A percentile compares a stretch with the other conserved stretches of the same genome.
Evolutionary conservation across 768 basidiomycete genomes (phyloP).

Genomic region (Lactarius indigo): DNA sequence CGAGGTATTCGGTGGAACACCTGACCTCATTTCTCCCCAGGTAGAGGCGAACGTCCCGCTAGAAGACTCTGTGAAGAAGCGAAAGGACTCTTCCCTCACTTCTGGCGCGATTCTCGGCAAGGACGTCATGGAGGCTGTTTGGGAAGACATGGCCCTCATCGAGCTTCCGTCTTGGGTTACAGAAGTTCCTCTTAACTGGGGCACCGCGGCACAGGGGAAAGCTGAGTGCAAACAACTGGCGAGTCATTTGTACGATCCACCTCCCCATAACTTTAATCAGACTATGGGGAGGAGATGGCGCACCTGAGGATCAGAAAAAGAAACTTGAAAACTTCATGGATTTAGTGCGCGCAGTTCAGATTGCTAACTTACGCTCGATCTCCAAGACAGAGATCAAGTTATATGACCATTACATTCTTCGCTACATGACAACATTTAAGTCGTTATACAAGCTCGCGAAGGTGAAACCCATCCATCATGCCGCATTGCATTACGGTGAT

Average conservation of each 20-base stretch:
- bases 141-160: conserved; percentile 36
- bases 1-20: neutral
- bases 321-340: conserved; percentile 35
- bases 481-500: conserved; percentile 35
- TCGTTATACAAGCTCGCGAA: conserved; percentile 26
- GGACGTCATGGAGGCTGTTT: conserved; percentile 31
- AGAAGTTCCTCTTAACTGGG: conserved; percentile 36
- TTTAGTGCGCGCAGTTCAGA: conserved; percentile 29
- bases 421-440: conserved; percentile 35
- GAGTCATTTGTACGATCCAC: conserved; percentile 33
- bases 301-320: conserved; percentile 10
- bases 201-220: conserved; percentile 32
- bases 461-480: too few relatives aligned
- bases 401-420: conserved; percentile 9
- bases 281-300: conserved; percentile 32
- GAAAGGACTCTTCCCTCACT: neutral
- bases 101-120: conserved; percentile 29
- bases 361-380: conserved; percentile 26
- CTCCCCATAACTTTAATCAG: conserved; percentile 36
- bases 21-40: neutral
- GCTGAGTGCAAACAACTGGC: conserved; percentile 38
- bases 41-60: neutral
- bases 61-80: neutral
- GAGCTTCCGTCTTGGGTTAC: too few relatives aligned
- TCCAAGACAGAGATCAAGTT: conserved; percentile 9